Evolutionary conservation across 495 filamentous ascomycete genomes (phyloP).

Genomic region (Penicillium cinerascens): DNA sequence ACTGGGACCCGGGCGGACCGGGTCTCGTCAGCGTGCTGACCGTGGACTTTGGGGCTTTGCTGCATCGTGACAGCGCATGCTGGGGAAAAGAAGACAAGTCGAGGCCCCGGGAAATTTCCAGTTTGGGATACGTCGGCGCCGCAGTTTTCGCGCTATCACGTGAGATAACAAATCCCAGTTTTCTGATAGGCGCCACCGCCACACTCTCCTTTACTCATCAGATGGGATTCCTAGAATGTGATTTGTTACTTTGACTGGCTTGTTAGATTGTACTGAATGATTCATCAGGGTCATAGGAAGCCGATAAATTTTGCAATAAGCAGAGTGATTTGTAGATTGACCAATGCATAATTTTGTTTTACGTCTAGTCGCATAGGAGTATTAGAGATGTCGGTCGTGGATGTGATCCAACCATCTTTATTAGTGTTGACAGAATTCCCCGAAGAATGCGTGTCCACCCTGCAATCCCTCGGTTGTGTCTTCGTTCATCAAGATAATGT

Average conservation of each 20-base stretch:
- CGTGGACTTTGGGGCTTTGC: constrained; percentile 18
- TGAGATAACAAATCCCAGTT: constrained; percentile 17
- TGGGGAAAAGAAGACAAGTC: constrained; percentile 4
- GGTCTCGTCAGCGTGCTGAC: constrained; percentile 11
- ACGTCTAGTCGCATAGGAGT: too few relatives aligned
- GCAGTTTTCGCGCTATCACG: constrained; percentile 19
- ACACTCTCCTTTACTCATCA: neutral
- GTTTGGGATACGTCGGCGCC: constrained; percentile 7
- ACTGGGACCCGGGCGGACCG: constrained; percentile 5
- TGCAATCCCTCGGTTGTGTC: too few relatives aligned
- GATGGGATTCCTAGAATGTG: neutral
- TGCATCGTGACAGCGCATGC: constrained; percentile 21
- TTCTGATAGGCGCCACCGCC: constrained; percentile 14
- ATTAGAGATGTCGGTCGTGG: too few relatives aligned
- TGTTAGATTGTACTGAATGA: neutral
- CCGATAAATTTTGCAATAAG: too few relatives aligned
- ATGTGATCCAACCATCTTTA: too few relatives aligned
- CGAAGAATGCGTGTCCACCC: too few relatives aligned
- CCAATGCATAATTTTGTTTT: too few relatives aligned
- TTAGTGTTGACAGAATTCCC: too few relatives aligned
- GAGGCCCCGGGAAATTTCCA: constrained; percentile 13
- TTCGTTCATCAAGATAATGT: too few relatives aligned
- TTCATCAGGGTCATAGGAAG: too few relatives aligned
- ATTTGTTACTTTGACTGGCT: neutral
- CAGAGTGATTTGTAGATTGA: too few relatives aligned